Evolutionary conservation across 2,329 filamentous ascomycete genomes (phyloP).

Genomic region (Pyrenophora graminea): DNA sequence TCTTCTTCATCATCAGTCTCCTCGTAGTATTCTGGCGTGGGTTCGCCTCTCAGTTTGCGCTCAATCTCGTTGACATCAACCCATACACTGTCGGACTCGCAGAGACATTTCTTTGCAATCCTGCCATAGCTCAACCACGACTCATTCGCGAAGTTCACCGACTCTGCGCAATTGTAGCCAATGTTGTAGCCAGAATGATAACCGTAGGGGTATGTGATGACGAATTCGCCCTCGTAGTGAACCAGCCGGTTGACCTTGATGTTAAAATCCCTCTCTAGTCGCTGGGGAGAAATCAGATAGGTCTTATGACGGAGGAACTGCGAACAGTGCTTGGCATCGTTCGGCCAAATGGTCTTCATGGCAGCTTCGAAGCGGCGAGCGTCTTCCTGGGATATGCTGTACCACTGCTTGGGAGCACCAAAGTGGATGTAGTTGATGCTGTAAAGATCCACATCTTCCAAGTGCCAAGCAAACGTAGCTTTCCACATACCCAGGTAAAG

Average conservation of each 20-base stretch:
- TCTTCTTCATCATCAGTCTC: slow-evolving; percentile 73
- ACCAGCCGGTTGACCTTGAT: slow-evolving; percentile 97
- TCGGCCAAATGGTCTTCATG: slow-evolving; percentile 95
- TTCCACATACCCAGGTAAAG: slow-evolving; percentile 99
- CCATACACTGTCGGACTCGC: slow-evolving; percentile 97
- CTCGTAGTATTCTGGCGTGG: slow-evolving; percentile 77
- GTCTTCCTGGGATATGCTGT: slow-evolving; percentile 96
- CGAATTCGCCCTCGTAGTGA: slow-evolving; percentile 95
- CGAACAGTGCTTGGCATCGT: slow-evolving; percentile 91
- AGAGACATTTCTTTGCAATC: slow-evolving; percentile 95
- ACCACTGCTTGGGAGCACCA: slow-evolving; percentile 98
- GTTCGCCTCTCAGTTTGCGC: slow-evolving; percentile 86
- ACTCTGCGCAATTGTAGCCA: slow-evolving; percentile 98
- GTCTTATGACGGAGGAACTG: slow-evolving; percentile 98
- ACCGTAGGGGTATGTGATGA: slow-evolving; percentile 97
- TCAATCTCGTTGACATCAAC: slow-evolving; percentile 96
- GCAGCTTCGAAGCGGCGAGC: slow-evolving; percentile 89
- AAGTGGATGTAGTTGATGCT: slow-evolving; percentile 99
- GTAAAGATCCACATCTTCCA: slow-evolving; percentile 98
- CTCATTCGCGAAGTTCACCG: slow-evolving; percentile 96
- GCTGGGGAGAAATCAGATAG: slow-evolving; percentile 90
- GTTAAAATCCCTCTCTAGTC: slow-evolving; percentile 83
- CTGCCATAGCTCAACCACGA: slow-evolving; percentile 94
- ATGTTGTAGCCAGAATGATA: slow-evolving; percentile 98
- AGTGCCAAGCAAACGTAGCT: slow-evolving; percentile 97